Conservation (phyloP, 768 basidiomycete genomes). For the Trametes punicea region DNA sequence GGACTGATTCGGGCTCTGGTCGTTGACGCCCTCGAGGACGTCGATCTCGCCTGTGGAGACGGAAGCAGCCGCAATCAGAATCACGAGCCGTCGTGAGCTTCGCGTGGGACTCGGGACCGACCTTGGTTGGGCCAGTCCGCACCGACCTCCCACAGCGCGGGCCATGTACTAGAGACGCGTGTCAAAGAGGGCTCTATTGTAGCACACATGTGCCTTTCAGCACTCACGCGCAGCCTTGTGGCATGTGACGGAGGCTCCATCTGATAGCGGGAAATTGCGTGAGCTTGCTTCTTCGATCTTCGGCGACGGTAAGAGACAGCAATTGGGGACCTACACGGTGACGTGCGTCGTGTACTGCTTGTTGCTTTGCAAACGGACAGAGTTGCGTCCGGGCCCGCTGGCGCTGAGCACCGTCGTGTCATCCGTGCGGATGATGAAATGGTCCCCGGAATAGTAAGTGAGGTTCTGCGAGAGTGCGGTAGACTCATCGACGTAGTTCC, state of each 20-base stretch:
- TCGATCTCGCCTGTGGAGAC: slow-evolving; percentile 54
- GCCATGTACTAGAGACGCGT: slow-evolving; percentile 36
- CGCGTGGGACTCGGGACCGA: slow-evolving; percentile 20
- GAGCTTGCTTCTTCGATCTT: too few relatives aligned
- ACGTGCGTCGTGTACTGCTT: slow-evolving; percentile 52
- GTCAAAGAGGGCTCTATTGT: slow-evolving; percentile 2
- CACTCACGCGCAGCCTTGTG: slow-evolving; percentile 51
- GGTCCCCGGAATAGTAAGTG: slow-evolving; percentile 50
- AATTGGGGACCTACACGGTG: slow-evolving; percentile 44
- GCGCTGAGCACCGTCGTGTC: slow-evolving; percentile 42
- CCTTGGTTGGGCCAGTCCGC: slow-evolving; percentile 46
- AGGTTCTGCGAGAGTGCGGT: slow-evolving; percentile 54
- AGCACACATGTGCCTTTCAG: not conserved
- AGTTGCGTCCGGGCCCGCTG: slow-evolving; percentile 53
- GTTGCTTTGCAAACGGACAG: slow-evolving; percentile 53
- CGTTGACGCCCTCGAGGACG: slow-evolving; percentile 56
- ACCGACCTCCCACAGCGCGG: slow-evolving; percentile 53
- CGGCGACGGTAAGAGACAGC: too few relatives aligned
- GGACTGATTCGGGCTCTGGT: slow-evolving; percentile 45
- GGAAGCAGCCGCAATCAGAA: slow-evolving; percentile 25
- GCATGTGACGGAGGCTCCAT: slow-evolving; percentile 55
- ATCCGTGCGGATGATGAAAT: slow-evolving; percentile 57
- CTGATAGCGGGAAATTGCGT: slow-evolving; percentile 28
- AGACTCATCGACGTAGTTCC: slow-evolving; percentile 42
- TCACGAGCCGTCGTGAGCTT: not conserved